These are phyloP conservation scores for Cubamyces lactineus DNA, from an alignment of 768 basidiomycete genomes.

Conservation along the genomic window DNA sequence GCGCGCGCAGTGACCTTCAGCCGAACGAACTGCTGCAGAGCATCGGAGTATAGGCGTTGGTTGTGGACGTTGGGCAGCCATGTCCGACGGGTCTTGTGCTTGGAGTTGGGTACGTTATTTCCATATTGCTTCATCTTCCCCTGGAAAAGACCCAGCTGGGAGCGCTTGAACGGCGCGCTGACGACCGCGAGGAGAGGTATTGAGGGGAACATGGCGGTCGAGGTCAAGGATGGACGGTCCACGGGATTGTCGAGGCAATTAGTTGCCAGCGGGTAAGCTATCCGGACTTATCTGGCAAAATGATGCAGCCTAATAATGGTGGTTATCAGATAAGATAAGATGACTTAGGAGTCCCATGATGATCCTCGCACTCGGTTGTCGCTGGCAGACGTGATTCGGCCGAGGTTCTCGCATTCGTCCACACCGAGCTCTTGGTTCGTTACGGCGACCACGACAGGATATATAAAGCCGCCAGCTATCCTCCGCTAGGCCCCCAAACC, in stretches of 20 bases:
- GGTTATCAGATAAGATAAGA: slow-evolving; percentile 23
- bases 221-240: not conserved
- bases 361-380: not conserved
- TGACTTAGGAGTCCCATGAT: slow-evolving; percentile 4
- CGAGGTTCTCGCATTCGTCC: slow-evolving; percentile 22
- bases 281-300: not conserved
- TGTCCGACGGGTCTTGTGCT: slow-evolving; percentile 82
- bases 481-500: not conserved
- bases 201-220: slow-evolving; percentile 40
- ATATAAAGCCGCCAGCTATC: slow-evolving; percentile 12
- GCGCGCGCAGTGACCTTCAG: slow-evolving; percentile 79
- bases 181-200: slow-evolving; percentile 37
- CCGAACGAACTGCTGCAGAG: slow-evolving; percentile 57
- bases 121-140: slow-evolving; percentile 80
- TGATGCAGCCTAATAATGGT: not conserved
- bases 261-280: not conserved
- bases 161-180: slow-evolving; percentile 78
- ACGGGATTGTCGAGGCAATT: not conserved
- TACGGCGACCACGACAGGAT: slow-evolving; percentile 4
- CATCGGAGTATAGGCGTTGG: slow-evolving; percentile 72
- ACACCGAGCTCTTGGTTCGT: not conserved
- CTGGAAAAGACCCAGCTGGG: slow-evolving; percentile 81
- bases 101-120: slow-evolving; percentile 89
- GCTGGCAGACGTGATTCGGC: slow-evolving; percentile 22
- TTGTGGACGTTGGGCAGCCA: slow-evolving; percentile 89